Conservation (phyloP, 768 basidiomycete genomes). For the Amyloporia xantha region DNA sequence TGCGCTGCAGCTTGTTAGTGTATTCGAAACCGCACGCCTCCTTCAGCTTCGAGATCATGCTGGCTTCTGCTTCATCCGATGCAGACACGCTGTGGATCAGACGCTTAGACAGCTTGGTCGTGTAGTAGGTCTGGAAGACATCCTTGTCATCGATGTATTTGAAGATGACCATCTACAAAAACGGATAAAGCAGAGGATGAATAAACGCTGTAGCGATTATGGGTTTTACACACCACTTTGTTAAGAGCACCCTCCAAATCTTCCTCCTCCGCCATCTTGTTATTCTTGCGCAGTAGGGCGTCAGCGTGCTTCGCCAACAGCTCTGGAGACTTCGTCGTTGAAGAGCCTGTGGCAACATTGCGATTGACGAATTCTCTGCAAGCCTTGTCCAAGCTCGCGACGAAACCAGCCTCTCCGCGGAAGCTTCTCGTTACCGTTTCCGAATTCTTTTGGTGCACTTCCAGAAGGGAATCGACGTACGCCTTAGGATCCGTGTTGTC, state of each 20-base stretch:
- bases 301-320: slow-evolving; percentile 92
- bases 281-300: slow-evolving; percentile 83
- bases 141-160: slow-evolving; percentile 99
- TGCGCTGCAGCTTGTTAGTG: slow-evolving; percentile 90
- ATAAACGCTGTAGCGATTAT: neutral
- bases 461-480: slow-evolving; percentile 88
- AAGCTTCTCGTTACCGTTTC: slow-evolving; percentile 87
- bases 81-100: slow-evolving; percentile 87
- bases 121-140: slow-evolving; percentile 97
- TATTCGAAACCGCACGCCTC: slow-evolving; percentile 96
- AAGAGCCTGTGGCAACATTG: slow-evolving; percentile 84
- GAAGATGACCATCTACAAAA: slow-evolving; percentile 88
- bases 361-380: slow-evolving; percentile 93
- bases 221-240: slow-evolving; percentile 61
- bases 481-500: slow-evolving; percentile 82
- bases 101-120: slow-evolving; percentile 87
- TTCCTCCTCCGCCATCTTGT: slow-evolving; percentile 89
- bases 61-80: slow-evolving; percentile 93
- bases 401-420: slow-evolving; percentile 88
- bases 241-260: slow-evolving; percentile 86
- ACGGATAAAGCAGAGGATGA: neutral
- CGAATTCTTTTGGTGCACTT: slow-evolving; percentile 87
- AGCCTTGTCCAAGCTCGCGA: slow-evolving; percentile 89
- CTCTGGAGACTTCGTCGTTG: slow-evolving; percentile 83
- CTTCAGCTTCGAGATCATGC: slow-evolving; percentile 97